Conservation (phyloP, 2,329 filamentous ascomycete genomes). For the Ceratocystis colombiana region DNA sequence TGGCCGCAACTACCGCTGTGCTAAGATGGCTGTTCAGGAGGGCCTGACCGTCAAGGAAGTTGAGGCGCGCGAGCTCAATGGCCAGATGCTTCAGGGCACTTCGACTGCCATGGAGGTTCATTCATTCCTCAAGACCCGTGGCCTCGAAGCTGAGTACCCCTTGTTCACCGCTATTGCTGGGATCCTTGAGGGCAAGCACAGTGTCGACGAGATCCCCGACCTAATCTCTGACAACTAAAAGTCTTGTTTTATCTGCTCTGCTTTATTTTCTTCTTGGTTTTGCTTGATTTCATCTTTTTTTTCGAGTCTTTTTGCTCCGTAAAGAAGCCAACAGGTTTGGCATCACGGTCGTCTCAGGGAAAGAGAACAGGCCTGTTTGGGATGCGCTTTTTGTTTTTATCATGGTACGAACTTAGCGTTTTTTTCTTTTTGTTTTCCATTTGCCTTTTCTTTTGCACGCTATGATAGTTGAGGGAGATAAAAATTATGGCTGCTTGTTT, state of each 20-base stretch:
- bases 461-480: neutral
- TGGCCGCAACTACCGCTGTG: slow-evolving; percentile 88
- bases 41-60: slow-evolving; percentile 75
- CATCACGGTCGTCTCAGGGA: slow-evolving; percentile 22
- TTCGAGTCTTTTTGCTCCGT: slow-evolving; percentile 16
- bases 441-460: slow-evolving; percentile 19
- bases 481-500: slow-evolving; percentile 4
- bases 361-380: slow-evolving; percentile 16
- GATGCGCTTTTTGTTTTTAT: slow-evolving; percentile 7
- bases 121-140: slow-evolving; percentile 69
- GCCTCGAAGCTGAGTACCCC: slow-evolving; percentile 73
- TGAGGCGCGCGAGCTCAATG: slow-evolving; percentile 81
- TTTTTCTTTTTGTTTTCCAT: slow-evolving; percentile 18
- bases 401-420: slow-evolving; percentile 7
- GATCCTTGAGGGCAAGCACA: slow-evolving; percentile 65
- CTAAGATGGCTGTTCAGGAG: slow-evolving; percentile 73
- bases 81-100: slow-evolving; percentile 92
- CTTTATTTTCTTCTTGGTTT: slow-evolving; percentile 16
- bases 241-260: neutral
- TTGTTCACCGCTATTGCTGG: slow-evolving; percentile 78
- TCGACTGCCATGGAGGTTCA: slow-evolving; percentile 87
- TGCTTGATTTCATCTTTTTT: slow-evolving; percentile 11
- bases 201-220: slow-evolving; percentile 69
- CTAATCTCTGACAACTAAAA: slow-evolving; percentile 42
- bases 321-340: slow-evolving; percentile 24